Evolutionary conservation across 805 yeast species (phyloP).

Genomic region (Kluyveromyces starmeri): DNA sequence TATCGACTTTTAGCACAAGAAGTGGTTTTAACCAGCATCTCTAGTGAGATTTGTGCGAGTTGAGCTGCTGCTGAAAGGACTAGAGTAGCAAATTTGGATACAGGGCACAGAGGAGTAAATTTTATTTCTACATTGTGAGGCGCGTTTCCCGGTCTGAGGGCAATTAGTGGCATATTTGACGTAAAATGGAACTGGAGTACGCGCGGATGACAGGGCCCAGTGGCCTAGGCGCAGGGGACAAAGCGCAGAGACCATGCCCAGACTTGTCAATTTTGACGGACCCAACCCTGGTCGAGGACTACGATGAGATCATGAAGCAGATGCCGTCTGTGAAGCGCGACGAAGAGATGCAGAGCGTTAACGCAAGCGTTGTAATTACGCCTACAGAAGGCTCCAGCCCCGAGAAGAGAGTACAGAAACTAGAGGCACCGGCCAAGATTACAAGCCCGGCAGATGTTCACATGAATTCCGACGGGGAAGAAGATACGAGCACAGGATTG

Average conservation of each 20-base stretch:
- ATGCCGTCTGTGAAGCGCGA: constrained; percentile 8
- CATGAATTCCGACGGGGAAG: not conserved
- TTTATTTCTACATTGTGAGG: no score
- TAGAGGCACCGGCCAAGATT: not conserved
- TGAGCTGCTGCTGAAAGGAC: no score
- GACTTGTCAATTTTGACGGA: constrained; percentile 14
- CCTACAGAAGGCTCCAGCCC: constrained; percentile 6
- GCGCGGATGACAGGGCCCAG: constrained; percentile 1
- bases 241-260: not conserved
- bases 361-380: constrained; percentile 26
- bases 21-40: no score
- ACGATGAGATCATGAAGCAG: constrained; percentile 18
- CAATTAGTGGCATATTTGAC: no score
- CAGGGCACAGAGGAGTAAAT: no score
- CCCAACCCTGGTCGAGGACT: constrained; percentile 25
- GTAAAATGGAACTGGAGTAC: not conserved
- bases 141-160: no score
- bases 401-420: not conserved
- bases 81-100: no score
- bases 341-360: constrained; percentile 16
- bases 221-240: constrained; percentile 1
- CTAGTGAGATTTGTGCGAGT: no score
- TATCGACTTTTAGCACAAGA: no score
- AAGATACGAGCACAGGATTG: not conserved
- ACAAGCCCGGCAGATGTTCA: not conserved